A percentile compares a stretch with the other conserved stretches of the same genome.
Evolutionary conservation across 805 yeast genomes (phyloP).

Genomic region (Saccharomycopsis fibuligera): DNA sequence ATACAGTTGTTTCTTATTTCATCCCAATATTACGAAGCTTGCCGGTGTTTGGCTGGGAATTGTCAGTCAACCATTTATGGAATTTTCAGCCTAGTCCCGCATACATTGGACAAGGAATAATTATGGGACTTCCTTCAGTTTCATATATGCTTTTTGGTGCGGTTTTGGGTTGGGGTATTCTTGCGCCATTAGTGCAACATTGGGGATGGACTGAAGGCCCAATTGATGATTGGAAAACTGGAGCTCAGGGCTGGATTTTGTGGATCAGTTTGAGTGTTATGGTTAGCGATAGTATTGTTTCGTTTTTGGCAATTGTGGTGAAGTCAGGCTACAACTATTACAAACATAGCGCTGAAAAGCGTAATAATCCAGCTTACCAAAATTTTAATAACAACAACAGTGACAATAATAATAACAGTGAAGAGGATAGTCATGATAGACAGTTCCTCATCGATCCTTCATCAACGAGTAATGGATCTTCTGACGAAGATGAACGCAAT

Average conservation of each 20-base stretch:
- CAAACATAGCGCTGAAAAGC: not conserved
- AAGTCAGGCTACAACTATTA: slow-evolving; percentile 33
- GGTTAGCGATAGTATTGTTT: slow-evolving; percentile 86
- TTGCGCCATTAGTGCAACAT: slow-evolving; percentile 72
- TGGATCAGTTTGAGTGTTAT: slow-evolving; percentile 91
- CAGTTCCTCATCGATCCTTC: not conserved
- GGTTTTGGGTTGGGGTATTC: slow-evolving; percentile 81
- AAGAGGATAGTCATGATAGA: not conserved
- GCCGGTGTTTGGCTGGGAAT: slow-evolving; percentile 66
- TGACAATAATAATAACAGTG: not conserved
- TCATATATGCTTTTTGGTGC: slow-evolving; percentile 89
- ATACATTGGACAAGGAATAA: slow-evolving; percentile 93
- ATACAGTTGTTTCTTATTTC: slow-evolving; percentile 68
- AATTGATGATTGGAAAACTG: slow-evolving; percentile 86
- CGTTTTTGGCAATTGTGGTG: slow-evolving; percentile 57
- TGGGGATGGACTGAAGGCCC: slow-evolving; percentile 86
- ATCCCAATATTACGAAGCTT: slow-evolving; percentile 60
- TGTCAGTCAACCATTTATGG: slow-evolving; percentile 70
- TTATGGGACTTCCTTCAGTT: slow-evolving; percentile 92
- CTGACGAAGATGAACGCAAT: slow-evolving; percentile 26
- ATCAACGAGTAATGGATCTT: not conserved
- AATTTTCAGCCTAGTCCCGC: slow-evolving; percentile 95
- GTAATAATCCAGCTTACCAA: not conserved
- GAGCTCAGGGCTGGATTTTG: slow-evolving; percentile 95
- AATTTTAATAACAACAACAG: not conserved